These are phyloP conservation scores for Lepiota brunneoincarnata DNA, from an alignment of 768 basidiomycete genomes.

Conservation along the genomic window DNA sequence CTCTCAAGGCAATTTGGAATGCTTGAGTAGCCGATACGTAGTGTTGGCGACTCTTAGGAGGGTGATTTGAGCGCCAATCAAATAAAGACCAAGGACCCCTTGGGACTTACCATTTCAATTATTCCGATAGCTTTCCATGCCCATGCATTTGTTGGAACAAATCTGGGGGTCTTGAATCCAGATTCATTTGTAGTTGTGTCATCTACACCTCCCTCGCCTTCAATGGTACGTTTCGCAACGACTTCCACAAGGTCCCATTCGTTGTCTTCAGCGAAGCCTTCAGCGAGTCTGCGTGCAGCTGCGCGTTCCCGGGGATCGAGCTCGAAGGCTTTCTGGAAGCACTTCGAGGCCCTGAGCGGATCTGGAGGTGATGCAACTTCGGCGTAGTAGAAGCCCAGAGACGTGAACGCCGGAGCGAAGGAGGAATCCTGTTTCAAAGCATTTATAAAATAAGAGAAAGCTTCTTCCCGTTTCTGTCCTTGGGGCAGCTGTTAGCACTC, in stretches of 20 bases:
- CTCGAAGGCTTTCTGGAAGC: slow-evolving; percentile 98
- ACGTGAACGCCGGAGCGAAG: slow-evolving; percentile 92
- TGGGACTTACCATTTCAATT: slow-evolving; percentile 75
- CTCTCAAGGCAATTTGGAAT: slow-evolving; percentile 82
- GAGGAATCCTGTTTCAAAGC: slow-evolving; percentile 71
- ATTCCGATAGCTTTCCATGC: slow-evolving; percentile 97
- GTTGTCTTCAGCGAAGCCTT: slow-evolving; percentile 86
- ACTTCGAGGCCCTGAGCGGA: slow-evolving; percentile 83
- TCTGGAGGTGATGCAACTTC: slow-evolving; percentile 73
- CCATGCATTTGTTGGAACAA: slow-evolving; percentile 84
- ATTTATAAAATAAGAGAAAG: slow-evolving; percentile 76
- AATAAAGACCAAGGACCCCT: neutral
- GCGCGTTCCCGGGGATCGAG: slow-evolving; percentile 86
- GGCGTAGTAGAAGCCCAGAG: slow-evolving; percentile 86
- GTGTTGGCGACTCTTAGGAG: slow-evolving; percentile 57
- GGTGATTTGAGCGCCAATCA: neutral
- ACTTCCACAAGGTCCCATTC: slow-evolving; percentile 97
- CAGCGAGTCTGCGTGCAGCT: slow-evolving; percentile 80
- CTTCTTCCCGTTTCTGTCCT: slow-evolving; percentile 56
- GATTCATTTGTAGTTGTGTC: slow-evolving; percentile 43
- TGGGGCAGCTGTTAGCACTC: slow-evolving; percentile 3
- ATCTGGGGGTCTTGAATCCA: slow-evolving; percentile 38
- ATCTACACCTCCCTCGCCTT: slow-evolving; percentile 83
- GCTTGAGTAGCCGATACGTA: slow-evolving; percentile 76
- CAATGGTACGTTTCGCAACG: slow-evolving; percentile 89